Conservation (phyloP, 2,329 filamentous ascomycete species). For the Atkinsonella hypoxylon region DNA sequence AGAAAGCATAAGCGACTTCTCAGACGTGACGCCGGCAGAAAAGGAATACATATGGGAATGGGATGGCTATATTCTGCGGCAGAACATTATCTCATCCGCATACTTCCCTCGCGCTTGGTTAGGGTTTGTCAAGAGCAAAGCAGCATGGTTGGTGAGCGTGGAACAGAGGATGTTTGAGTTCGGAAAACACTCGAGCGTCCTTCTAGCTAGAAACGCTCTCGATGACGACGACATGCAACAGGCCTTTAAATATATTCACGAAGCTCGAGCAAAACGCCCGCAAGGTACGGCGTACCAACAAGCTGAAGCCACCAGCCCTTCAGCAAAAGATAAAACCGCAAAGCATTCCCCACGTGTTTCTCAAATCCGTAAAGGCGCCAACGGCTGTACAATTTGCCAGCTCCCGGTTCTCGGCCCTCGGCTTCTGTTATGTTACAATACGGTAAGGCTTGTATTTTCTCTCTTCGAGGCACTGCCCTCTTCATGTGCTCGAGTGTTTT, state of each 20-base stretch:
- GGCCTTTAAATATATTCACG: constrained; percentile 31
- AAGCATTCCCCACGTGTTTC: constrained; percentile 20
- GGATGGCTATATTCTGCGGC: constrained; percentile 41
- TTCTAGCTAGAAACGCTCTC: constrained; percentile 37
- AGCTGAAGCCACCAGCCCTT: background rate
- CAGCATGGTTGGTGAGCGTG: constrained; percentile 37
- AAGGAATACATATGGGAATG: constrained; percentile 48
- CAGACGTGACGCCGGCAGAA: constrained; percentile 40
- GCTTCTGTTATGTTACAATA: constrained; percentile 37
- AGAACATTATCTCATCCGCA: constrained; percentile 37
- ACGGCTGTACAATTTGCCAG: constrained; percentile 36
- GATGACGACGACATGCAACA: constrained; percentile 30
- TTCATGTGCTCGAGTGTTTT: background rate
- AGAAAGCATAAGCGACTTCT: constrained; percentile 44
- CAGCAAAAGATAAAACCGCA: constrained; percentile 2
- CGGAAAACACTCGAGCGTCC: constrained; percentile 39
- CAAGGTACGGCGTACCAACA: background rate
- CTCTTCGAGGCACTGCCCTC: background rate
- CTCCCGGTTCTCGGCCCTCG: constrained; percentile 35
- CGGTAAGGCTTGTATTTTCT: constrained; percentile 24
- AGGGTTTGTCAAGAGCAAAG: constrained; percentile 38
- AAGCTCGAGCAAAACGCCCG: constrained; percentile 22
- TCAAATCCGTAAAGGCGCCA: constrained; percentile 29
- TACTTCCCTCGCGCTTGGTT: constrained; percentile 41
- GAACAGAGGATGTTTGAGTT: constrained; percentile 40